phyloP scores from a whole-genome alignment of 2,329 filamentous ascomycete genomes.

The Aciculosporium take region DNA sequence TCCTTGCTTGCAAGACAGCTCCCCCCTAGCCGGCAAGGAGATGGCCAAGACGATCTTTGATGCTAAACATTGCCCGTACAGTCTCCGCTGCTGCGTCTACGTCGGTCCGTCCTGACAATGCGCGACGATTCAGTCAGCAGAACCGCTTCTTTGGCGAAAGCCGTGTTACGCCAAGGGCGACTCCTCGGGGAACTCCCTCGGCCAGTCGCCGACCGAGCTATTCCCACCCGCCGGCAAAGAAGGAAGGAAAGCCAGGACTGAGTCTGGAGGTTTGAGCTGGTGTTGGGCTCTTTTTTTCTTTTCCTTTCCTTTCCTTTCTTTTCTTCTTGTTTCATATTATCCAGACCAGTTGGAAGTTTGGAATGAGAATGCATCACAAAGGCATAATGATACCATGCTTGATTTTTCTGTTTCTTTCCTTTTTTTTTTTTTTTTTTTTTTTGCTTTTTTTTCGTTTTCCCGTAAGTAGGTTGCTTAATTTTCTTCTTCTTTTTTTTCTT shows the following conservation, averaged over 20 bases:
- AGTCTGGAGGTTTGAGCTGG: not conserved
- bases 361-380: not conserved
- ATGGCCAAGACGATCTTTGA: not conserved
- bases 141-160: constrained; percentile 28
- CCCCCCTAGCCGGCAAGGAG: too few relatives aligned
- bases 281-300: not conserved
- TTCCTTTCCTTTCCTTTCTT: not conserved
- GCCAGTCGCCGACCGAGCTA: constrained; percentile 20
- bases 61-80: not conserved
- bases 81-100: constrained; percentile 13
- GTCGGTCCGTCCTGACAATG: constrained; percentile 10
- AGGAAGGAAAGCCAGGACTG: not conserved
- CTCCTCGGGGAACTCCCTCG: constrained; percentile 23
- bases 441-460: not conserved
- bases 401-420: not conserved
- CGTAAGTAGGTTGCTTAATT: too few relatives aligned
- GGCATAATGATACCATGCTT: not conserved
- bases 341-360: too few relatives aligned
- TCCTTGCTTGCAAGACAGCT: not conserved
- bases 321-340: not conserved
- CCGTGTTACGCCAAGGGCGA: constrained; percentile 24
- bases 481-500: too few relatives aligned
- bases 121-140: constrained; percentile 23
- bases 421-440: not conserved
- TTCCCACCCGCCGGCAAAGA: constrained; percentile 7